Evolutionary conservation across 1,284 basidiomycete genomes (phyloP).

Genomic region (Fomes fomentarius): DNA sequence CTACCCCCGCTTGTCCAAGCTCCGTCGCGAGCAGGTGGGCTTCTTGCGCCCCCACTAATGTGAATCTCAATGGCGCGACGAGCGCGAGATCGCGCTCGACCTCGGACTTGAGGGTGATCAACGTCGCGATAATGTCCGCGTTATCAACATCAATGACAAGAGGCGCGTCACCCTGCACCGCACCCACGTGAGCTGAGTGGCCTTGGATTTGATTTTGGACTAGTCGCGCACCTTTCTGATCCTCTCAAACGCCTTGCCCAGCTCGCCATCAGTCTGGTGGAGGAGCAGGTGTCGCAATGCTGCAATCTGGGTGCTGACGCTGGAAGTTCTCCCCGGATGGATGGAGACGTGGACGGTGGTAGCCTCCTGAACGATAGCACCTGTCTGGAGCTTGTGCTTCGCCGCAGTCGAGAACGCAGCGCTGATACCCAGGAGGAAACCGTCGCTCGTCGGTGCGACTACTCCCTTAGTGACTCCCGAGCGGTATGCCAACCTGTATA

Average conservation of each 20-base stretch:
- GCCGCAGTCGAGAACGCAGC: constrained; percentile 70
- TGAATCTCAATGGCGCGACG: constrained; percentile 49
- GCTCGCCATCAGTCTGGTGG: constrained; percentile 44
- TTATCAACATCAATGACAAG: constrained; percentile 59
- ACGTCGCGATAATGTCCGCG: constrained; percentile 79
- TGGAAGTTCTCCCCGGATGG: constrained; percentile 39
- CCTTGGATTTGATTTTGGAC: background rate
- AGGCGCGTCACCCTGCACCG: constrained; percentile 48
- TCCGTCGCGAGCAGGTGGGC: constrained; percentile 77
- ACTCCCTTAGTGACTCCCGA: constrained; percentile 61
- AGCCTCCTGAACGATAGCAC: constrained; percentile 69
- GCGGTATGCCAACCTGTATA: constrained; percentile 61
- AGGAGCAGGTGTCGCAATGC: constrained; percentile 66
- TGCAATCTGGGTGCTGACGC: constrained; percentile 66
- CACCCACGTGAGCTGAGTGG: too few species aligned
- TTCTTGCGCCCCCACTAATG: constrained; percentile 72
- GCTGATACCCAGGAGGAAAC: constrained; percentile 71
- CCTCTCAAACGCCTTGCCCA: constrained; percentile 57
- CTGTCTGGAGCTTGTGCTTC: constrained; percentile 59
- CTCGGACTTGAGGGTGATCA: constrained; percentile 76
- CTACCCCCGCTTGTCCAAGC: constrained; percentile 69
- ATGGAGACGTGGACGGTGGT: constrained; percentile 66
- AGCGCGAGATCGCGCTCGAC: constrained; percentile 54
- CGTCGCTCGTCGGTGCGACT: constrained; percentile 56
- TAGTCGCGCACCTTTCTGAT: constrained; percentile 50